phyloP scores from a whole-genome alignment of 768 basidiomycete species.

The Boletus reticulatus region DNA sequence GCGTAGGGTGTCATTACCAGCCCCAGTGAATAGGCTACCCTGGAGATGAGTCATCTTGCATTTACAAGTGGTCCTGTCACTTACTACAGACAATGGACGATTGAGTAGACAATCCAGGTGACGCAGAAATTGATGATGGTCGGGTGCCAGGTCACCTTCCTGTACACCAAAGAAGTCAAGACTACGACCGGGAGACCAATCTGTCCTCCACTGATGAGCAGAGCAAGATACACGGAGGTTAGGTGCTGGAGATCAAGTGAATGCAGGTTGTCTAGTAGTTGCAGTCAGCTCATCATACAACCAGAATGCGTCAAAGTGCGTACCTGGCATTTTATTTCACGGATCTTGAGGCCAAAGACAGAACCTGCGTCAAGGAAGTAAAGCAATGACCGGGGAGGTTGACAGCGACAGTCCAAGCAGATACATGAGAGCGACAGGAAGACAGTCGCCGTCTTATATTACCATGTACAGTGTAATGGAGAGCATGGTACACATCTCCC shows the following conservation, averaged over 20 bases:
- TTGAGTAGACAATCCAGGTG: conserved; percentile 55
- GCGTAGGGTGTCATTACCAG: conserved; percentile 22
- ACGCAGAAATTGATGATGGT: conserved; percentile 56
- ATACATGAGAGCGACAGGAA: background rate
- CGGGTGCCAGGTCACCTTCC: conserved; percentile 44
- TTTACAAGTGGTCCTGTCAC: conserved; percentile 19
- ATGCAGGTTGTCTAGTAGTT: conserved; percentile 3
- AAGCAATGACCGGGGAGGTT: background rate
- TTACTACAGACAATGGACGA: conserved; percentile 51
- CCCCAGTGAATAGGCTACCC: conserved; percentile 34
- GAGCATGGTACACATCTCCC: conserved; percentile 2
- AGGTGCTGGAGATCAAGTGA: conserved; percentile 30
- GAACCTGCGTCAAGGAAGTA: background rate
- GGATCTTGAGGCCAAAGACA: background rate
- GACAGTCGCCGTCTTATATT: conserved; percentile 2
- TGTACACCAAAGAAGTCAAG: conserved; percentile 42
- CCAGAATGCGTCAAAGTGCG: background rate
- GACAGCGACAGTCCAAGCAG: background rate
- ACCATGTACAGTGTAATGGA: conserved; percentile 7
- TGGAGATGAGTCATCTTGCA: conserved; percentile 7
- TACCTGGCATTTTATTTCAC: conserved; percentile 16
- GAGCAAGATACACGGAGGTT: conserved; percentile 39
- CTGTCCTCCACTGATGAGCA: conserved; percentile 54
- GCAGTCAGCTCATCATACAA: background rate
- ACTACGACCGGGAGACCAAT: conserved; percentile 50